Percentiles rank a stretch among this genome's conserved stretches.
phyloP scores from a whole-genome alignment of 139 green algal species.

The Marvania coccoides region DNA sequence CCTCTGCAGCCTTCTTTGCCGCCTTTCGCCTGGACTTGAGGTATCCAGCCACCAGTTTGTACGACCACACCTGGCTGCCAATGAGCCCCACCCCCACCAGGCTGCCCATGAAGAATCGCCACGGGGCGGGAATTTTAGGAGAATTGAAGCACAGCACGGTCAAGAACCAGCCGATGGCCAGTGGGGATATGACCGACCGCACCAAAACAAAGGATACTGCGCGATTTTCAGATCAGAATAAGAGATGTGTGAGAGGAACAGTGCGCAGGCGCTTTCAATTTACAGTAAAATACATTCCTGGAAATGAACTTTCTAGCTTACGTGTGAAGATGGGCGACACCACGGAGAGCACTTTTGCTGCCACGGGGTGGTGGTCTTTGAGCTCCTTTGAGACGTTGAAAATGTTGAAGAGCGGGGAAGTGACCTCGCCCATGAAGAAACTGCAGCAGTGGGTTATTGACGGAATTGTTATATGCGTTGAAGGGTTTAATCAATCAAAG shows the following conservation, averaged over 20 bases:
- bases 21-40: background rate
- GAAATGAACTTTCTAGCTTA: background rate
- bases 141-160: background rate
- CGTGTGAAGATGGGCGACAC: slow-evolving; percentile 12
- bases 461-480: background rate
- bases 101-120: slow-evolving; percentile 15
- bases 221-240: background rate
- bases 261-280: background rate
- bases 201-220: background rate
- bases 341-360: background rate
- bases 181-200: background rate
- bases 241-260: too few relatives aligned
- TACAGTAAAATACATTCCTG: background rate
- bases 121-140: slow-evolving; percentile 2
- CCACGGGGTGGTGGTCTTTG: background rate
- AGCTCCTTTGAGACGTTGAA: background rate
- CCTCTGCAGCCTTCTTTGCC: too few relatives aligned
- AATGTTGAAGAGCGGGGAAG: slow-evolving; percentile 8
- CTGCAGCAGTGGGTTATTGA: background rate
- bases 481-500: background rate
- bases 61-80: slow-evolving; percentile 1
- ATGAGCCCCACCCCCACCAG: slow-evolving; percentile 16
- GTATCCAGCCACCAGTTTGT: background rate
- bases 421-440: slow-evolving; percentile 18
- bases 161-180: background rate